phyloP scores from a whole-genome alignment of 208 protist species.

The Trypanosomatidae sp. region DNA sequence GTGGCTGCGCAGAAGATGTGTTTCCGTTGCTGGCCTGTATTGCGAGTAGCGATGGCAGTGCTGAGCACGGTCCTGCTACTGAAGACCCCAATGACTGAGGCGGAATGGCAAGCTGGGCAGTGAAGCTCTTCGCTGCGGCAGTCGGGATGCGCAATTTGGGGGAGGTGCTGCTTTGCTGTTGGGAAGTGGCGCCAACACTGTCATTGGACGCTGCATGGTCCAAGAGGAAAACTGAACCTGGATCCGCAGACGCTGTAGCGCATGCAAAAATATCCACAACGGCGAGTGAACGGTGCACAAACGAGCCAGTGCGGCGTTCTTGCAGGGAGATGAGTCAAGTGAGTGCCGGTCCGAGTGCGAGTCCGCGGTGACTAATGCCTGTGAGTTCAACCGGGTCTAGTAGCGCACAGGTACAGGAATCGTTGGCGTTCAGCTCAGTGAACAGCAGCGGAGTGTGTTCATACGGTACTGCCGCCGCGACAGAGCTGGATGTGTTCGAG shows the following conservation, averaged over 20 bases:
- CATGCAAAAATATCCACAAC: constrained; percentile 8
- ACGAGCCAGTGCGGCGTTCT: constrained; percentile 11
- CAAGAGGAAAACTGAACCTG: neutral
- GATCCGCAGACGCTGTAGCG: neutral
- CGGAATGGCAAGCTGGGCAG: neutral
- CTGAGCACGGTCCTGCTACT: neutral
- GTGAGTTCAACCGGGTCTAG: constrained; percentile 52
- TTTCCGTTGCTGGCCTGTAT: neutral
- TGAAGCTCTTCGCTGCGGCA: neutral
- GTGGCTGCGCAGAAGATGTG: neutral
- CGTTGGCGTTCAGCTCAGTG: neutral
- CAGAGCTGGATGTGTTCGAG: neutral
- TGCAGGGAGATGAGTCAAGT: constrained; percentile 40
- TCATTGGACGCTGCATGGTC: neutral
- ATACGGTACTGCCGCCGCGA: constrained; percentile 2
- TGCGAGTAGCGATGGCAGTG: neutral
- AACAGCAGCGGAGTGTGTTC: neutral
- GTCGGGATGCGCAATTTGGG: neutral
- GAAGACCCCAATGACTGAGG: neutral
- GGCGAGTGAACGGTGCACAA: constrained; percentile 19
- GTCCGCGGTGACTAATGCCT: constrained; percentile 40
- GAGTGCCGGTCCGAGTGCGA: constrained; percentile 51
- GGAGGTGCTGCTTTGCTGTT: neutral
- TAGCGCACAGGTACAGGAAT: constrained; percentile 28
- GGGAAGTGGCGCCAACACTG: neutral